A percentile compares a stretch with the other conserved stretches of the same genome.
phyloP scores from a whole-genome alignment of 768 basidiomycete species.

The Suillus alpinus region DNA sequence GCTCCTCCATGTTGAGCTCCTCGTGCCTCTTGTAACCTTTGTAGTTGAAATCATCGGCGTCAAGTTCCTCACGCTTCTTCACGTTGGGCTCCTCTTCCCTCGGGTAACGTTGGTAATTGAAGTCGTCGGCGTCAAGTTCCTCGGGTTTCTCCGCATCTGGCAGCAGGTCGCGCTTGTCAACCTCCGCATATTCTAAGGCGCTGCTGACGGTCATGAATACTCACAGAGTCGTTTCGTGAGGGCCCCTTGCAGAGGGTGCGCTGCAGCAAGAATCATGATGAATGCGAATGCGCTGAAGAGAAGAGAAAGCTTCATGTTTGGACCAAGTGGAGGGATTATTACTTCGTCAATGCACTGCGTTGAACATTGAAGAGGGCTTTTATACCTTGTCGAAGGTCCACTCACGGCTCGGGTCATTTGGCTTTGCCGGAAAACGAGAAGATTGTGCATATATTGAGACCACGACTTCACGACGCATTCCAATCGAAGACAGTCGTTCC shows the following conservation, averaged over 20 bases:
- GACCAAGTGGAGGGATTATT: not conserved
- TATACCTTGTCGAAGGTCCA: not conserved
- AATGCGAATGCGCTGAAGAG: not conserved
- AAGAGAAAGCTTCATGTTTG: not conserved
- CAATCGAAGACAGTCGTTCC: too few species aligned
- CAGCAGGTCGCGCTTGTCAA: not conserved
- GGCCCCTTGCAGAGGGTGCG: not conserved
- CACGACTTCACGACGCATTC: too few species aligned
- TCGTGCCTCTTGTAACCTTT: too few species aligned
- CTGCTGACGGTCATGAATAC: not conserved
- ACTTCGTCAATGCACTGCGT: not conserved
- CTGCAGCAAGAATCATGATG: not conserved
- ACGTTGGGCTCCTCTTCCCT: too few species aligned
- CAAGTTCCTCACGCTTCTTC: too few species aligned
- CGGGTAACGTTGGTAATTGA: too few species aligned
- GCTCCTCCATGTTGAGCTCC: too few species aligned
- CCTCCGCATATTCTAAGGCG: not conserved
- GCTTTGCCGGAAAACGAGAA: not conserved
- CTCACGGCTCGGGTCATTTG: not conserved
- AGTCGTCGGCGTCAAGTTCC: slow-evolving; percentile 9
- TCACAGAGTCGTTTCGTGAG: not conserved
- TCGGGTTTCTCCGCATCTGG: not conserved
- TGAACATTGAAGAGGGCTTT: not conserved
- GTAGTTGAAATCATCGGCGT: too few species aligned
- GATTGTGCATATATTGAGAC: not conserved